Conservation (phyloP, 306 rosid species). For the Quercus mongolica region DNA sequence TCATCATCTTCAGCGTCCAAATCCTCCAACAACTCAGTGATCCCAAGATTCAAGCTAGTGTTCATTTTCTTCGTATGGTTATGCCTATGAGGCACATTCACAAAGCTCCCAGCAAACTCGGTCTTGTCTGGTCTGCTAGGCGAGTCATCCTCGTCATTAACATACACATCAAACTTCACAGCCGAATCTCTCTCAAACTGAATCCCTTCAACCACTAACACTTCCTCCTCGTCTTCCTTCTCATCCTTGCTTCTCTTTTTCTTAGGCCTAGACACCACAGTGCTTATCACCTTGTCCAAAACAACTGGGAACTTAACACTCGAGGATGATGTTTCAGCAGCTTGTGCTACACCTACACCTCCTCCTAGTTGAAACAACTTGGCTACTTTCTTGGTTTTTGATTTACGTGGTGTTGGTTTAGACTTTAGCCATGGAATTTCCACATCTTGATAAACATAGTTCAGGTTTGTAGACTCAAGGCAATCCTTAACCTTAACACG, state of each 20-base stretch:
- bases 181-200: constrained; percentile 34
- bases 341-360: constrained; percentile 32
- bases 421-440: constrained; percentile 56
- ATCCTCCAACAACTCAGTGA: constrained; percentile 70
- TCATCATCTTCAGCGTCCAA: constrained; percentile 76
- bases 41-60: constrained; percentile 48
- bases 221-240: background rate
- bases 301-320: constrained; percentile 30
- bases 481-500: constrained; percentile 64
- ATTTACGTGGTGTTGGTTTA: constrained; percentile 37
- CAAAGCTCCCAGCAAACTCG: constrained; percentile 85
- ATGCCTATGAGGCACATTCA: constrained; percentile 62
- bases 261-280: constrained; percentile 50
- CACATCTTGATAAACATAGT: constrained; percentile 64
- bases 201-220: constrained; percentile 27
- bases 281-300: constrained; percentile 35
- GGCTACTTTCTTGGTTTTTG: constrained; percentile 7
- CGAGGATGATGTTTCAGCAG: constrained; percentile 38
- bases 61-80: constrained; percentile 25
- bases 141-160: constrained; percentile 70
- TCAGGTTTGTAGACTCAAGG: constrained; percentile 45
- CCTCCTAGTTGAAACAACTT: constrained; percentile 18
- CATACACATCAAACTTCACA: constrained; percentile 68
- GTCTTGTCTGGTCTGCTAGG: constrained; percentile 37
- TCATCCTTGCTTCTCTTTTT: background rate